Conservation (phyloP, 1,139 yeast species). For the Hyphopichia buzzinii region DNA sequence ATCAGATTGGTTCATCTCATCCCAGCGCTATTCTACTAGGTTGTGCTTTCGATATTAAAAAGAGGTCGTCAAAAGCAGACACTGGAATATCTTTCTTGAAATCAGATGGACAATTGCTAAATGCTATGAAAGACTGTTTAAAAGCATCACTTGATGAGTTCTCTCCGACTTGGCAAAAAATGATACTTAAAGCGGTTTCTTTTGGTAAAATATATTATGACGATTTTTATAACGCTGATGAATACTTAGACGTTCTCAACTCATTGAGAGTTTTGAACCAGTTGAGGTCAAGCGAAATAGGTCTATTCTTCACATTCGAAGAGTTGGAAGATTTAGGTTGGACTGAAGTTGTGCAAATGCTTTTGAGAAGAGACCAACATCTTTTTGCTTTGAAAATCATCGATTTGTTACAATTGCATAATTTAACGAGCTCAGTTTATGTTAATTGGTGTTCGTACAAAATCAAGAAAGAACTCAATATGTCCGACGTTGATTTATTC, state of each 20-base stretch:
- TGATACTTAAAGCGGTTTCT: conserved; percentile 73
- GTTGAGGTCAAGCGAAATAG: conserved; percentile 61
- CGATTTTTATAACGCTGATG: conserved; percentile 52
- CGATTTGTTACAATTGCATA: conserved; percentile 42
- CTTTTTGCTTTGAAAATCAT: conserved; percentile 63
- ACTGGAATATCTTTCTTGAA: conserved; percentile 63
- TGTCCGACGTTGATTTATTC: conserved; percentile 60
- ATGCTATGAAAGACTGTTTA: conserved; percentile 72
- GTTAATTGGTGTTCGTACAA: conserved; percentile 82
- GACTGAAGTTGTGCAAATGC: conserved; percentile 53
- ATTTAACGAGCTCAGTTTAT: conserved; percentile 57
- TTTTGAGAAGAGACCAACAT: conserved; percentile 62
- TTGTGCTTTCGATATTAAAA: conserved; percentile 69
- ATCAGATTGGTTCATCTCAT: conserved; percentile 78
- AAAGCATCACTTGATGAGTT: conserved; percentile 77
- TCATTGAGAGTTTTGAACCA: conserved; percentile 68
- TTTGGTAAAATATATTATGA: conserved; percentile 75
- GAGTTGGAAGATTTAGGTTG: conserved; percentile 53
- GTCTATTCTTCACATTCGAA: conserved; percentile 60
- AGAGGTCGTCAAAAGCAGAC: conserved; percentile 79
- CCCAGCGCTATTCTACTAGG: conserved; percentile 83
- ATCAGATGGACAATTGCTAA: conserved; percentile 48
- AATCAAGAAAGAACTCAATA: conserved; percentile 51
- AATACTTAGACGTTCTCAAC: conserved; percentile 61
- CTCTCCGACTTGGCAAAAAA: conserved; percentile 76